Conservation (phyloP, 768 basidiomycete species). For the Termitomyces bulborhizus region DNA sequence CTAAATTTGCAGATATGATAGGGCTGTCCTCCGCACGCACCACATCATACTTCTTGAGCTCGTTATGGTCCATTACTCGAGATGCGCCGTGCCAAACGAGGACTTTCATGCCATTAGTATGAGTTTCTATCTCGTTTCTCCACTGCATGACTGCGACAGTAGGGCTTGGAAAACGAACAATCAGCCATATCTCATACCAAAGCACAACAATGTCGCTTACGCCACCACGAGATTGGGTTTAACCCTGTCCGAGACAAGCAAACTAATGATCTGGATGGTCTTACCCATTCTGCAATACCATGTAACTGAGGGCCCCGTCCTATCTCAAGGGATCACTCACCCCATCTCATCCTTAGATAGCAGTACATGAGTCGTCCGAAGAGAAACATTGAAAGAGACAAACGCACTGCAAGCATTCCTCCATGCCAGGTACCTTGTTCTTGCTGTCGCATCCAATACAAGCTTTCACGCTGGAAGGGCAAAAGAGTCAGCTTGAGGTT, state of each 20-base stretch:
- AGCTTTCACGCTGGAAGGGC: conserved; percentile 93
- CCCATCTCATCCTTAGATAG: conserved; percentile 79
- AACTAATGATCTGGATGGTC: conserved; percentile 93
- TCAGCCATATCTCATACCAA: conserved; percentile 23
- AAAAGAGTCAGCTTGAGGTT: conserved; percentile 82
- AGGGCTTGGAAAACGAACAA: conserved; percentile 25
- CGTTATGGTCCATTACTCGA: conserved; percentile 58
- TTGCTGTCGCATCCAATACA: conserved; percentile 95
- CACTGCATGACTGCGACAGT: conserved; percentile 71
- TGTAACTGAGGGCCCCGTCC: not conserved
- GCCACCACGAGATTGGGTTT: conserved; percentile 92
- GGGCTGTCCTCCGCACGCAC: conserved; percentile 33
- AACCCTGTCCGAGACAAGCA: conserved; percentile 71
- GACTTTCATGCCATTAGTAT: conserved; percentile 80
- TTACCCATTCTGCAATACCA: conserved; percentile 68
- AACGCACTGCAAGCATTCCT: conserved; percentile 82
- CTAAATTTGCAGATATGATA: not conserved
- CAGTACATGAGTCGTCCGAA: not conserved
- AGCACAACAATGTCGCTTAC: conserved; percentile 34
- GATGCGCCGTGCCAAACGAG: conserved; percentile 89
- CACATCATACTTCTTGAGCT: conserved; percentile 83
- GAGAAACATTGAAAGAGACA: not conserved
- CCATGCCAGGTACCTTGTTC: conserved; percentile 84
- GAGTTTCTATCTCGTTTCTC: conserved; percentile 87
- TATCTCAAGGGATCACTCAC: conserved; percentile 30